Base-by-base conservation (phyloP, 1,139 yeast species). In the Blastobotrys arbuscula region DNA sequence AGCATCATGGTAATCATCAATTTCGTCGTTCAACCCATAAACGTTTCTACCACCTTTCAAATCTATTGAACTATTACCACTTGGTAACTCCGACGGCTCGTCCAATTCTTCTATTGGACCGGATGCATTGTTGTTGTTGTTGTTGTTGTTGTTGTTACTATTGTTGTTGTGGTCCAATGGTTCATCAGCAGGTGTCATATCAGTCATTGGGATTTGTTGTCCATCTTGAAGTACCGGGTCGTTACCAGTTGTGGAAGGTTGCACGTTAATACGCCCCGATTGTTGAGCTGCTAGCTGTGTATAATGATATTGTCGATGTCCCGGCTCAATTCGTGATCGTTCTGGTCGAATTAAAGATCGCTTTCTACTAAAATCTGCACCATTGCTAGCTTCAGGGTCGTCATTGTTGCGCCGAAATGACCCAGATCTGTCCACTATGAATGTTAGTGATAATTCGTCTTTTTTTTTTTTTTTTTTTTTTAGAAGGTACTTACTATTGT, bases 341-440 rank as follows among this genome's bases (percentile, higher is more conserved):
- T 88, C 96, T 1, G 94, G 95, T 54, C 86, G 75, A 38, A 87
- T 84, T 54, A 88, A 72, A 1, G 95, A 84, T 60, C 76, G 75
- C 61, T 82, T 83, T 49, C 92, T 66, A 15, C 38, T 21, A 31
- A 50, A 46, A 31, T 49, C 51, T 10, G 37, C 47, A 8, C 23
- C 23, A 28, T 20, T 20, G 20, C 8, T 21, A 12, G 45, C 21
- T 36, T 48, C 51, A 10, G 43, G 21, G 36, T 48, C 47, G 23
- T 43, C 44, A 24, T 44, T 35, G 9, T 23, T 34, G 13, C 41
- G 20, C 28, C 37, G 44, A 24, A 41, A 41, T 10, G 53, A 50
- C 35, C 49, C 47, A 9, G 53, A 45, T 42, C 51, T 48, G 31
- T 50, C 53, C 53, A 50, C 42, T 39, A 18, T 23, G 4, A 3